Percentiles rank a stretch among this genome's conserved stretches.
These are phyloP conservation scores for Pythium brachiatum DNA, from an alignment of 352 stramenopile species.

Conservation along the genomic window DNA sequence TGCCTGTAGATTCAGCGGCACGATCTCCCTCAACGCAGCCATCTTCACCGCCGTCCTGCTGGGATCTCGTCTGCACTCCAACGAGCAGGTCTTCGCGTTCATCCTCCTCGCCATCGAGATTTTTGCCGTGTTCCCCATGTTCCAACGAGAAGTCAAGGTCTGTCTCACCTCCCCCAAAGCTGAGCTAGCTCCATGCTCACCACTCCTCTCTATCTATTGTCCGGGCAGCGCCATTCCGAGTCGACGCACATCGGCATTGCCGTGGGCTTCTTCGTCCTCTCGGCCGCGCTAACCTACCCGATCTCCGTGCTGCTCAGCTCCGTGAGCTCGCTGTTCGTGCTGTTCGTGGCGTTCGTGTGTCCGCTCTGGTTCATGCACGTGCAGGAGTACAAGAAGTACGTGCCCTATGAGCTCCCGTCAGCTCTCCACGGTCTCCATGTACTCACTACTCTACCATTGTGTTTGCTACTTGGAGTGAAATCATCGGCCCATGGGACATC, in stretches of 20 bases:
- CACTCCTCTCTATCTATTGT: not conserved
- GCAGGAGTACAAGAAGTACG: constrained; percentile 90
- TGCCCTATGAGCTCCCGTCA: not conserved
- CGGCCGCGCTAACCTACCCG: constrained; percentile 72
- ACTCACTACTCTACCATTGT: constrained; percentile 20
- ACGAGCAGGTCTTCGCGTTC: constrained; percentile 91
- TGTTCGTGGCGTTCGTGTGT: constrained; percentile 84
- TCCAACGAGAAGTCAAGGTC: constrained; percentile 83
- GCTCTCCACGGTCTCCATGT: not conserved
- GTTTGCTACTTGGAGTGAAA: constrained; percentile 45
- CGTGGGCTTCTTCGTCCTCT: constrained; percentile 65
- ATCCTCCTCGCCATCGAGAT: constrained; percentile 89
- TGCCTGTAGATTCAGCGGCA: constrained; percentile 72
- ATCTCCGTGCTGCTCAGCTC: constrained; percentile 63
- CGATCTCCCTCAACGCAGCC: constrained; percentile 90
- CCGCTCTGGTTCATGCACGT: constrained; percentile 91
- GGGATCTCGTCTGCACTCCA: constrained; percentile 86
- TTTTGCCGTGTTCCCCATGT: constrained; percentile 89
- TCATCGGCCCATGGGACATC: constrained; percentile 91
- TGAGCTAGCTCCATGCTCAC: not conserved
- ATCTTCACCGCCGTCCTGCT: constrained; percentile 92
- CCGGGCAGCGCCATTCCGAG: constrained; percentile 55
- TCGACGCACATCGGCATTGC: constrained; percentile 62
- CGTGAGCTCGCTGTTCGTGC: constrained; percentile 56
- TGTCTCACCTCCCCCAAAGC: not conserved